Base-by-base conservation (phyloP, 768 basidiomycete genomes). In the Hortiboletus flavorubellus region DNA sequence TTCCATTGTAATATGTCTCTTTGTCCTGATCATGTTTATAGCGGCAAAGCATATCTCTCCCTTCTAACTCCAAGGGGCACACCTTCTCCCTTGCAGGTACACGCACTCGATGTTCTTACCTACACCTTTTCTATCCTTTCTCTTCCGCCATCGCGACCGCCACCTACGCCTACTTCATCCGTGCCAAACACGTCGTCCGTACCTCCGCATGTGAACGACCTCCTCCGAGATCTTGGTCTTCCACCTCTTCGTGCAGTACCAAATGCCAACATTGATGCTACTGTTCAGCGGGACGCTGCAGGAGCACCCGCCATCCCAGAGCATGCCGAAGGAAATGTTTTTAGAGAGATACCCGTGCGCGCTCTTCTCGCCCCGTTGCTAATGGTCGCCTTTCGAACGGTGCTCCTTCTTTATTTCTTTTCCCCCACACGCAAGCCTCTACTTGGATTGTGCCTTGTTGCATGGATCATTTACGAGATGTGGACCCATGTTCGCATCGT, bases 401-500 rank as follows among this genome's bases (percentile, higher is more conserved):
- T 81, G 12, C 75, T 91, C 12, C 73, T 91, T 30, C 75, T 91
- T 4, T 91, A 90, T 69, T 89, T 91, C 68, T 84, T 91, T 63
- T 84, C 85, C 5, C 89, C 89, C 0, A 79, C 85, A 8, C 78
- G 85, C 59, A 87, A 87, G 52, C 89, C 89, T 6, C 66, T 90
- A 18, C 80, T 90, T 55, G 86, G 83, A 35, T 59, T 87, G 38
- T 71, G 89, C 53, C 77, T 91, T 31, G 70, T 84, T 23, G 80
- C 76, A 2, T 90, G 86, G 86, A 81, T 88, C 68, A 52, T 86
- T 26, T 91, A 87, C 66, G 89, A 91, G 68, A 82, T 86, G 34
- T 89, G 86, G 86, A 80, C 79, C 49, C 84, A 85, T 26, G 78
- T 90, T 54, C 78, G 84, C 38, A 77, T 69, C 33, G 71, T 74